Conservation (phyloP, 257 asterid species). For the Petunia axillaris region DNA sequence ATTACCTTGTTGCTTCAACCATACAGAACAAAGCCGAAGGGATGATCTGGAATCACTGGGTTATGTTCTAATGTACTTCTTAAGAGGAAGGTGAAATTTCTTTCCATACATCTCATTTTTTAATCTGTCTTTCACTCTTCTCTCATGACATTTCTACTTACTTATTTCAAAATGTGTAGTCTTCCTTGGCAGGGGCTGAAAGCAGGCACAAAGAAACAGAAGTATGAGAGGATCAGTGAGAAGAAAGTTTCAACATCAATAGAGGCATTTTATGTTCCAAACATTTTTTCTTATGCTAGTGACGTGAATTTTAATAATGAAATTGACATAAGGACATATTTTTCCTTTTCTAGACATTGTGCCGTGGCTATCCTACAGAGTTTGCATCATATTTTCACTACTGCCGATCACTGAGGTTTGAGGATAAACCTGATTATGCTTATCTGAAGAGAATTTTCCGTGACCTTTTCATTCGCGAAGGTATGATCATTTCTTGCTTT, state of each 20-base stretch:
- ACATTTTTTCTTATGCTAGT: slow-evolving; percentile 11
- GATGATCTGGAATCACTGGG: slow-evolving; percentile 97
- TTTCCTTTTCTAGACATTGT: slow-evolving; percentile 53
- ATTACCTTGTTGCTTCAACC: slow-evolving; percentile 38
- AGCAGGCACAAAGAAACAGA: slow-evolving; percentile 94
- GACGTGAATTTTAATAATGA: slow-evolving; percentile 13
- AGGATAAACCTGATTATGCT: slow-evolving; percentile 83
- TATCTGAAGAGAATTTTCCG: slow-evolving; percentile 79
- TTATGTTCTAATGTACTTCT: slow-evolving; percentile 89
- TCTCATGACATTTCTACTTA: slow-evolving; percentile 32
- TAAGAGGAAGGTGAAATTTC: slow-evolving; percentile 72
- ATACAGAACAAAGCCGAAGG: slow-evolving; percentile 88
- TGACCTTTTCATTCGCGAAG: slow-evolving; percentile 89
- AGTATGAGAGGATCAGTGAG: slow-evolving; percentile 85
- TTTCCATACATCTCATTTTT: slow-evolving; percentile 1
- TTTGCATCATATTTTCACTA: slow-evolving; percentile 89
- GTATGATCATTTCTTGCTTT: slow-evolving; percentile 37
- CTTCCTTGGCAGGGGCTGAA: slow-evolving; percentile 98
- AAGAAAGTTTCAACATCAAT: slow-evolving; percentile 87
- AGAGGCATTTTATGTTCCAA: slow-evolving; percentile 54
- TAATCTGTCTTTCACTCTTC: not conserved
- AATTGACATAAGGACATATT: slow-evolving; percentile 23
- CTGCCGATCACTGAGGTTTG: slow-evolving; percentile 83
- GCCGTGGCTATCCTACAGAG: slow-evolving; percentile 81
- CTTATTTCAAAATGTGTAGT: slow-evolving; percentile 44